Conservation (phyloP, 2,329 filamentous ascomycete genomes). For the Pyrenochaeta sp. region DNA sequence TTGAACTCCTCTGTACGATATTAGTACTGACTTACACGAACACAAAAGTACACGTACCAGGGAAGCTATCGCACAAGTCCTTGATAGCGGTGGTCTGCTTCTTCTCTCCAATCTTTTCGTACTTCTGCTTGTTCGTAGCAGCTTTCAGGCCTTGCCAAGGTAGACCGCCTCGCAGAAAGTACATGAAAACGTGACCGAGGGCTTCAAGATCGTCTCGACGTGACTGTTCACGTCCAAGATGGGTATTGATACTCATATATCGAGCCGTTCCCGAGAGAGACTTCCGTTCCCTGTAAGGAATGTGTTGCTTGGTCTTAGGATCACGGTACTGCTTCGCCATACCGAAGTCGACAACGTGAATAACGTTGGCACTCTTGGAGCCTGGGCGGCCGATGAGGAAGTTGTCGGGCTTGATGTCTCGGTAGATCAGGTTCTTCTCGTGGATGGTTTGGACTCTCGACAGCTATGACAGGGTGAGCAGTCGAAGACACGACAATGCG, state of each 20-base stretch:
- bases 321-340: slow-evolving; percentile 99
- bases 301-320: slow-evolving; percentile 98
- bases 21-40: slow-evolving; percentile 34
- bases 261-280: slow-evolving; percentile 94
- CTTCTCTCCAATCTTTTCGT: slow-evolving; percentile 99
- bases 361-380: slow-evolving; percentile 95
- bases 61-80: slow-evolving; percentile 94
- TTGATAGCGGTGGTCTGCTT: slow-evolving; percentile 98
- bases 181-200: slow-evolving; percentile 74
- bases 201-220: slow-evolving; percentile 95
- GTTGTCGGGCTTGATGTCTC: slow-evolving; percentile 99
- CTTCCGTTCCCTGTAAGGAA: slow-evolving; percentile 96
- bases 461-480: slow-evolving; percentile 62
- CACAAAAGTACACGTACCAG: slow-evolving; percentile 60
- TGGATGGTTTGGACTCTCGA: slow-evolving; percentile 94
- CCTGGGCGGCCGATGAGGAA: slow-evolving; percentile 93
- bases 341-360: slow-evolving; percentile 98
- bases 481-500: background rate
- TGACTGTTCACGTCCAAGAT: slow-evolving; percentile 94
- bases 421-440: slow-evolving; percentile 99
- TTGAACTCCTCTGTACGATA: slow-evolving; percentile 80
- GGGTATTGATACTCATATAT: slow-evolving; percentile 99
- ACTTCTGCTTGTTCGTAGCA: slow-evolving; percentile 90
- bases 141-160: slow-evolving; percentile 75
- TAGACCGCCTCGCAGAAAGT: slow-evolving; percentile 71